Base-by-base conservation (phyloP, 2,329 filamentous ascomycete genomes). In the Ophiobolus disseminans region DNA sequence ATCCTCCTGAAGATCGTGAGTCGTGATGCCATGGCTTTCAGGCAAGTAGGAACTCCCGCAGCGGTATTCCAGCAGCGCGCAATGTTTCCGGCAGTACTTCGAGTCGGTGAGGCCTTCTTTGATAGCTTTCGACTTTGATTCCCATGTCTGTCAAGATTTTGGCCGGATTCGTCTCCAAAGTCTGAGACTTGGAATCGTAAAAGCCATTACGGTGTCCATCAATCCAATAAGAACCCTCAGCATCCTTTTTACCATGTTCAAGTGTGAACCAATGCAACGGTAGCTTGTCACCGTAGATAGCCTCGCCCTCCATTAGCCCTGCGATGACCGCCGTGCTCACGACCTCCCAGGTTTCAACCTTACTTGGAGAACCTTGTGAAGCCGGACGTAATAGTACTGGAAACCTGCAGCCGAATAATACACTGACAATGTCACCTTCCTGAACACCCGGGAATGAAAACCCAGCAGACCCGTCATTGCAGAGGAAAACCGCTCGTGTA, bases 91-190 rank as follows among this genome's bases (percentile, higher is more conserved):
- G 44, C 4, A 45, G 23, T 0, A 48, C 49, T 17, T 37, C 35
- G 17, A 52, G 36, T 7, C 17, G 22, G 17, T 48, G 40, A 13
- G 49, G 45, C 2, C 35, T 13, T 34, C 25, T 19, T 13, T 38
- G 17, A 25, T 48, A 48, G 7, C 20, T 31, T 25, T 52, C 49
- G 10, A 48, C 49, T 17, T 48, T 44, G 40, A 52, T 48, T 3
- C 44, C 49, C 25, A 41, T 32, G 3, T 48, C 36, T 5, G 11
- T 38, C 30, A 45, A 31, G n/a, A 50, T 36, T n/a, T 47, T n/a
- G 4, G 32, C 48, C 19, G 48, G 43, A 26, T 51, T 13, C 8
- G 25, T 36, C 11, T 30, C 32, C 25, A 43, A 20, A 6, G 10
- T 25, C 5, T 34, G 9, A 3, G 48, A 35, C 17, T 43, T 16